Evolutionary conservation across 73 alveolate genomes (phyloP).

Genomic region (Effrenium voratum): DNA sequence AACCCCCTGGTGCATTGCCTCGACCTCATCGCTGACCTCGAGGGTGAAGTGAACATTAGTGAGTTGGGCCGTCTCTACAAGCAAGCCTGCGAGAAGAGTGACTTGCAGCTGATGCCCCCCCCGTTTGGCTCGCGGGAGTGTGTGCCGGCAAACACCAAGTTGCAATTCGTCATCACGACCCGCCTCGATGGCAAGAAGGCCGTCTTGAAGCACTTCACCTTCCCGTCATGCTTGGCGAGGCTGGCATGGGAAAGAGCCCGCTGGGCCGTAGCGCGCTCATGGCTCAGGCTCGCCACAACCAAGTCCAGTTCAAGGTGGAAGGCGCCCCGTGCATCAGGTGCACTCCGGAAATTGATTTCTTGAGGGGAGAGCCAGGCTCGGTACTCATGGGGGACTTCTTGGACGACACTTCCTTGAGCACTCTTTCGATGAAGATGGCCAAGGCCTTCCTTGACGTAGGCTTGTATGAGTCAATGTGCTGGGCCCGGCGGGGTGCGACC

Average conservation of each 20-base stretch:
- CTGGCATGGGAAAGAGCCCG: slow-evolving; percentile 3
- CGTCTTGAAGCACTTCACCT: too few relatives aligned
- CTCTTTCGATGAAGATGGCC: background rate
- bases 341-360: slow-evolving; percentile 37
- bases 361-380: slow-evolving; percentile 42
- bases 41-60: too few relatives aligned
- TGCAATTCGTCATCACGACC: too few relatives aligned
- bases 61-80: too few relatives aligned
- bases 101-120: too few relatives aligned
- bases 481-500: slow-evolving; percentile 41
- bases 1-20: too few relatives aligned
- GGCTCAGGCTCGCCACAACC: slow-evolving; percentile 11
- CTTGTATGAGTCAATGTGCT: slow-evolving; percentile 17
- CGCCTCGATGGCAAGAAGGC: too few relatives aligned
- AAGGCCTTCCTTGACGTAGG: slow-evolving; percentile 33
- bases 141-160: too few relatives aligned
- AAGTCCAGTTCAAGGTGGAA: background rate
- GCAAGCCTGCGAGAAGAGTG: too few relatives aligned
- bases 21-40: too few relatives aligned
- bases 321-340: slow-evolving; percentile 24
- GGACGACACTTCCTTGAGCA: slow-evolving; percentile 32
- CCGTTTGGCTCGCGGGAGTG: too few relatives aligned
- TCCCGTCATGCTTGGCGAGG: slow-evolving; percentile 18
- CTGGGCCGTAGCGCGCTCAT: too few relatives aligned
- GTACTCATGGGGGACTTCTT: slow-evolving; percentile 17